Evolutionary conservation across 805 yeast species (phyloP), one percentile per base, ranked within the genome.

Genomic region (Nakazawaea ishiwadae): DNA sequence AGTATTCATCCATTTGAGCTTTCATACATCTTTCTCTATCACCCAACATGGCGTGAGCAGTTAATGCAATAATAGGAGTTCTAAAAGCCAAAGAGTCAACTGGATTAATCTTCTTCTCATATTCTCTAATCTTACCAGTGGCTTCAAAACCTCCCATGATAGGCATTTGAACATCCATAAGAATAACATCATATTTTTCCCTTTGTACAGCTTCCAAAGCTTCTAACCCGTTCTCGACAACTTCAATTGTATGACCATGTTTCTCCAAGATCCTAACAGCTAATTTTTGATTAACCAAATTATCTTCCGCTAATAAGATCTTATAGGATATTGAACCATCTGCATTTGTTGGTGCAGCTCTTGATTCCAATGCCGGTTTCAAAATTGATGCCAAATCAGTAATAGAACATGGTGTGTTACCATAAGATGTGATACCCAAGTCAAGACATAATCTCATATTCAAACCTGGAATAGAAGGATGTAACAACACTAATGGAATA

Each of bases 151-250:
- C 96, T 21, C 96, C 95, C 93, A 87, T 88, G 12, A 85, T 86
- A 7, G 96, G 96, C 96, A 87, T 87, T 60, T 87, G 96, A 34
- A 87, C 95, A 65, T 87, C 96, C 96, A 87, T 87, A 50, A 87
- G 72, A 15, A 87, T 84, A 35, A 84, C 90, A 56, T 87, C 96
- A 57, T 81, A 87, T 36, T 73, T 69, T 47, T 73, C 75, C 49
- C 73, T 69, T 56, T 79, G 69, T 34, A 85, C 79, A 1, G 89
- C 90, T 45, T 85, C 86, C 49, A 77, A 73, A 1, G 96, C 95
- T 51, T 86, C 87, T 44, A 75, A 68, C 12, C 96, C 96, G 60
- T 87, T 87, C 57, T 84, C 91, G 5, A 86, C 96, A 35, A 87
- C 96, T 44, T 79, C 81, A 10, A 87, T 90, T 44, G 73, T 70